Evolutionary conservation across 2,329 filamentous ascomycete species (phyloP), one percentile per base, ranked within the genome.

Genomic region (Pleurostoma richardsiae): DNA sequence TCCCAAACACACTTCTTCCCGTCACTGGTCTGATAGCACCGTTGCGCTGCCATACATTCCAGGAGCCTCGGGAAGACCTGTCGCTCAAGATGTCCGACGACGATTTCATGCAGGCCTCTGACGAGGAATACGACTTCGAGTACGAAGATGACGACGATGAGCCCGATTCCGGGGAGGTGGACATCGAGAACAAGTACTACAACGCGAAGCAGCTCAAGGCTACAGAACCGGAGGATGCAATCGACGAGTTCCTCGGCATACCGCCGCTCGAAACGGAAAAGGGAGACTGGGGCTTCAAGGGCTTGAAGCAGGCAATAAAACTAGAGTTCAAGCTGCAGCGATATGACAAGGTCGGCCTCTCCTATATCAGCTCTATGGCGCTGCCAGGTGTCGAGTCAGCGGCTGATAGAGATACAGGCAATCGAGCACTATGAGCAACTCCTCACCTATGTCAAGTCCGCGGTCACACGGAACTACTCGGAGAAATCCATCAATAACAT

Each of bases 401-500:
- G 30, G 28, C 54, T 60, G 7, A 58, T 56, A 61, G 61, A 53
- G 56, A 26, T 5, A 29, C 44, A 96, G 89, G 92, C 92, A 6
- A 83, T 91, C 42, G 83, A 92, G 62, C 91, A 99, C 68, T 99
- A 95, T 69, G 85, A 82, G 54, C 90, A 97, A 70, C 88, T 99
- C 30, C 82, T 99, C 54, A 97, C 91, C 41, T 99, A 97, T 61
- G 91, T 97, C 71, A 96, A 94, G 67, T 95, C 89, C 3, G 92
- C 92, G 6, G 92, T 99, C 41, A 97, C 94, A 39, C 84, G 94
- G 52, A 99, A 97, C 69, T 97, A 97, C 69, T 96, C 94, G 2
- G 94, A 99, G 68, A 97, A 97, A 67, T 97, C 92, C 10, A 96
- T 99, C 72, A 97, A 97, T 71, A 97, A 96, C 66, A 96, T 99